phyloP scores from a whole-genome alignment of 1,139 yeast species.

The Lodderomyces orthopsilosis region DNA sequence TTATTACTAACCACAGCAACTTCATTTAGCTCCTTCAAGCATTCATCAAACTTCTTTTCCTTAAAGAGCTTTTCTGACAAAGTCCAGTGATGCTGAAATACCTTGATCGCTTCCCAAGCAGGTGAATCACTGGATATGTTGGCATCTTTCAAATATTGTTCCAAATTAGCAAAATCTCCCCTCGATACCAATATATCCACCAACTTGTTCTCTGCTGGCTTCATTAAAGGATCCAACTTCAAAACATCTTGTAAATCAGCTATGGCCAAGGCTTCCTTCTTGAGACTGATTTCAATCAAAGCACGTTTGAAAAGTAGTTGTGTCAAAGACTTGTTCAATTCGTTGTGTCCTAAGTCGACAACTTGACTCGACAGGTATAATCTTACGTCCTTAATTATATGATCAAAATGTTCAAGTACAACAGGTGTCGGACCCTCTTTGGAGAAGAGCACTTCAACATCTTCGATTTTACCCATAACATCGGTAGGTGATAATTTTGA shows the following conservation, averaged over 20 bases:
- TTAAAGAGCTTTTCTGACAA: constrained; percentile 17
- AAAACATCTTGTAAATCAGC: constrained; percentile 45
- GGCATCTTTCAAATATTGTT: constrained; percentile 12
- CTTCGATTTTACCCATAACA: constrained; percentile 7
- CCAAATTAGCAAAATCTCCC: constrained; percentile 37
- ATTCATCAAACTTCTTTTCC: constrained; percentile 17
- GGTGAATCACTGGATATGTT: constrained; percentile 15
- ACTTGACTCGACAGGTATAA: background rate
- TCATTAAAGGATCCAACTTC: constrained; percentile 34
- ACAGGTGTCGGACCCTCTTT: constrained; percentile 26
- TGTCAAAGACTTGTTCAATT: constrained; percentile 17
- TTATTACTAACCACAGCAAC: constrained; percentile 23
- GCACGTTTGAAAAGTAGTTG: constrained; percentile 54
- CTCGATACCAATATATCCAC: constrained; percentile 43
- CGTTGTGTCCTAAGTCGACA: constrained; percentile 1
- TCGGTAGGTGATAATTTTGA: constrained; percentile 1
- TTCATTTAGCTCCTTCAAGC: constrained; percentile 24
- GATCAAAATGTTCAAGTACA: constrained; percentile 25
- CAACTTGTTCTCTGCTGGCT: constrained; percentile 44
- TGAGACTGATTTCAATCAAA: constrained; percentile 48
- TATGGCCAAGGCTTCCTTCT: constrained; percentile 47
- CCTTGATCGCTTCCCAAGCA: constrained; percentile 16
- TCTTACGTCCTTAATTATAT: constrained; percentile 17
- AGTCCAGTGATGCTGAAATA: constrained; percentile 19
- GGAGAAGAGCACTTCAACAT: constrained; percentile 16